Conservation (phyloP, 495 filamentous ascomycete species). For the Neurospora discreta region DNA sequence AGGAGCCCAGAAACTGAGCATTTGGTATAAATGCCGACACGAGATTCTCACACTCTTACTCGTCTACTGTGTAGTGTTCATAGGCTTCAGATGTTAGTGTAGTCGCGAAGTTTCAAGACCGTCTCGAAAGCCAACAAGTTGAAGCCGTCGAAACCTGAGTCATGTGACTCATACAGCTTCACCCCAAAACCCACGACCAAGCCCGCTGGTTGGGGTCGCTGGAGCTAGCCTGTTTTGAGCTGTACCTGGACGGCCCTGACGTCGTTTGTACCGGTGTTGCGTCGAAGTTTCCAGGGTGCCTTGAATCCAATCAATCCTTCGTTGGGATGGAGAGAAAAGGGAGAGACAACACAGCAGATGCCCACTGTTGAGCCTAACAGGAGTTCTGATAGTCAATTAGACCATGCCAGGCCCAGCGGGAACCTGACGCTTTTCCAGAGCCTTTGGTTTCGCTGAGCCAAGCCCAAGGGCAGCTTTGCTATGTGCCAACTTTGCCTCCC, state of each 20-base stretch:
- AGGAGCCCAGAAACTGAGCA: background rate
- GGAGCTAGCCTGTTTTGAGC: background rate
- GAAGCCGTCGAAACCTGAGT: background rate
- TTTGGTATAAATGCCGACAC: background rate
- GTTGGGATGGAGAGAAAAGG: background rate
- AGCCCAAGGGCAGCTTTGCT: slow-evolving; percentile 1
- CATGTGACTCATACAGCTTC: background rate
- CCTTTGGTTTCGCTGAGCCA: background rate
- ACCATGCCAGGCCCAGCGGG: background rate
- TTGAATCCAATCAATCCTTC: background rate
- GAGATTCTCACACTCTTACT: background rate
- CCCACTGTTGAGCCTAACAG: background rate
- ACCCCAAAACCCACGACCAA: background rate
- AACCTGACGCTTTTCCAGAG: background rate
- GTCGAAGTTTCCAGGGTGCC: background rate
- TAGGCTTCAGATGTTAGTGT: background rate
- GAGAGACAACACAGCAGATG: background rate
- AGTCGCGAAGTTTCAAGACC: background rate
- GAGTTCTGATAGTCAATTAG: too few species aligned
- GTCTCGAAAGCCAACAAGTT: background rate
- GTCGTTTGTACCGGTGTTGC: background rate
- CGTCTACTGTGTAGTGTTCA: too few species aligned
- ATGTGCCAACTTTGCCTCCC: slow-evolving; percentile 6
- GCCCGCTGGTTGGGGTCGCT: background rate
- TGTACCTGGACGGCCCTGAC: background rate